Base-by-base conservation (phyloP, 495 filamentous ascomycete species). In the Daldinia loculata region DNA sequence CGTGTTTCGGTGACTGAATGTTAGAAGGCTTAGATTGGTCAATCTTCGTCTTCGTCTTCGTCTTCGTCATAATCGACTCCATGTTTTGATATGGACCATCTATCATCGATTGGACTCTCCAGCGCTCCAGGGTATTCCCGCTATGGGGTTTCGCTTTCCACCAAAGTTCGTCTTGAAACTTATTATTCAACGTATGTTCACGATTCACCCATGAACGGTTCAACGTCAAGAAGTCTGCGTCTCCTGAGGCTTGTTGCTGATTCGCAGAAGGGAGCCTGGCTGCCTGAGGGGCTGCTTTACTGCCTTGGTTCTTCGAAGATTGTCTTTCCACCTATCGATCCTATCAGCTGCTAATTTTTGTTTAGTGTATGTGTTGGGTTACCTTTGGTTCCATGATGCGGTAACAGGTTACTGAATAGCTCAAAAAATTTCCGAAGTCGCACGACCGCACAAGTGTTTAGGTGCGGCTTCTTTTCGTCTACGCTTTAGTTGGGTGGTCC, bases 51-150 rank as follows among this genome's bases (percentile, higher is more conserved):
- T 29, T 29, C 27, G 6, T 29, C 27, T 29, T 29, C 27, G 5
- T 29, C 32, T 14, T 36, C 0, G 12, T 36, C 12, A 38, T 51
- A 12, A 73, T 26, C 3, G 57, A 69, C 7, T 56, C 15, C 1
- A 73, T 22, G 4, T 65, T 73, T 15, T 73, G 61, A 12, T 66
- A 73, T 12, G 70, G 70, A 14, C 17, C 61, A 45, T 73, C 66
- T 27, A 19, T 27, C 41, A 69, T 69, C 36, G 70, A 19, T 48
- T 73, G 61, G 22, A 3, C n/a, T 4, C 26, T 56, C 65, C 65
- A 73, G 41, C 61, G 66, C 32, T 60, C 61, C 36, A 73, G 8
- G 17, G 19, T 6, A 17, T 55, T 22, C 14, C 34, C 30, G 0
- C 36, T 17, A 22, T 19, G 6, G 12, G 12, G 3, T 26, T 53